Conservation (phyloP, 768 basidiomycete species). For the Leccinum subgranulosum region DNA sequence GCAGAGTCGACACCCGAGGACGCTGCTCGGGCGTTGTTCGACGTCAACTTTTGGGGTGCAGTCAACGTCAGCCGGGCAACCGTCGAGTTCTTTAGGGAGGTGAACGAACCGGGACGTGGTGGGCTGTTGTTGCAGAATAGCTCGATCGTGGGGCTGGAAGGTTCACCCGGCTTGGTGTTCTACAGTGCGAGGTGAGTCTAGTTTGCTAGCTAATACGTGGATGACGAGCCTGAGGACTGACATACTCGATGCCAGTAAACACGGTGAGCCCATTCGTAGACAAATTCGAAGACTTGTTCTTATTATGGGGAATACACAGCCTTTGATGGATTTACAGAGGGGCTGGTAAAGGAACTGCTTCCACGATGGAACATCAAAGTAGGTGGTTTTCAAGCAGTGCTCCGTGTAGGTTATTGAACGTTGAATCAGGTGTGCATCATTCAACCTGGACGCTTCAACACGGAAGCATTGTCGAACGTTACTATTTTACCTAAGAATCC, state of each 20-base stretch:
- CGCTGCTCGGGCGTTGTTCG: conserved; percentile 19
- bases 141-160: not conserved
- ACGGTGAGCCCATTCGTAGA: not conserved
- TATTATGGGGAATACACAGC: not conserved
- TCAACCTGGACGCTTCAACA: not conserved
- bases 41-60: conserved; percentile 29
- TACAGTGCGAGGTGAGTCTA: not conserved
- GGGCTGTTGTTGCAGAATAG: conserved; percentile 7
- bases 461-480: not conserved
- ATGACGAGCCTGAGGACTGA: not conserved
- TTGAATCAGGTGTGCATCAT: not conserved
- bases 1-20: conserved; percentile 20
- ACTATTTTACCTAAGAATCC: not conserved
- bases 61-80: conserved; percentile 27
- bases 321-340: not conserved
- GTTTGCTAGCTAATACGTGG: not conserved
- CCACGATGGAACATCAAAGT: not conserved
- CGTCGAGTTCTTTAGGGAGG: conserved; percentile 32
- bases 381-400: not conserved
- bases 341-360: not conserved
- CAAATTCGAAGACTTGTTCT: not conserved
- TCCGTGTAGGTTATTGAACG: not conserved
- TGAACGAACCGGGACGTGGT: conserved; percentile 32
- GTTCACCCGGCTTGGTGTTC: not conserved
- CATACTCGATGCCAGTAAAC: not conserved